These are phyloP conservation scores for Ophiostoma sp. DNA, from an alignment of 2,329 filamentous ascomycete species.

Conservation along the genomic window DNA sequence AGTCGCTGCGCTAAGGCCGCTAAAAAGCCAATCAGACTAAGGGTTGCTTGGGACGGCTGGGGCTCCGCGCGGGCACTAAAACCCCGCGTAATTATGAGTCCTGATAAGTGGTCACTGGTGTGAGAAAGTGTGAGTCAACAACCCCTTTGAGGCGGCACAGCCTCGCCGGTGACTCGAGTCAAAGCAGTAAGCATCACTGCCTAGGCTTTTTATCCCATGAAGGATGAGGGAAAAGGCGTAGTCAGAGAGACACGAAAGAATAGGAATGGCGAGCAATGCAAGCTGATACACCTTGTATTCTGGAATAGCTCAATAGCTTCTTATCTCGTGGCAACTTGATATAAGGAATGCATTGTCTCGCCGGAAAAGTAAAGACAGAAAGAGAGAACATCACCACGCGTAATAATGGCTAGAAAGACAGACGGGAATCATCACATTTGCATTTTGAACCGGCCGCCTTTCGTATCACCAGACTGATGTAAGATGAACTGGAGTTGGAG, in stretches of 20 bases:
- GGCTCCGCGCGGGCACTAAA: background rate
- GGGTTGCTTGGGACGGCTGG: background rate
- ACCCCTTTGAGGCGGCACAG: background rate
- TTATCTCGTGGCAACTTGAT: background rate
- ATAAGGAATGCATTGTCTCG: background rate
- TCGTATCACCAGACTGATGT: constrained; percentile 2
- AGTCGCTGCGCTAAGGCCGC: background rate
- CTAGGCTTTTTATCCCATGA: background rate
- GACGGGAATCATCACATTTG: background rate
- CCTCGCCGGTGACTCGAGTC: constrained; percentile 16
- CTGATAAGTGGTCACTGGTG: background rate
- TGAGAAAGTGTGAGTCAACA: background rate
- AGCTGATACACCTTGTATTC: background rate
- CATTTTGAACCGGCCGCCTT: background rate
- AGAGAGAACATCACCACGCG: background rate
- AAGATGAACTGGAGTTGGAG: background rate
- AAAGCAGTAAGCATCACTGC: background rate
- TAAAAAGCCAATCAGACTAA: background rate
- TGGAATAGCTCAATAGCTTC: background rate
- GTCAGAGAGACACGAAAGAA: too few species aligned
- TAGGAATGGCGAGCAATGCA: background rate
- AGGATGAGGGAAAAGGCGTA: background rate
- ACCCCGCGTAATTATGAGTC: background rate
- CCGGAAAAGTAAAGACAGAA: background rate
- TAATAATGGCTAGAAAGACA: background rate